Evolutionary conservation across 768 basidiomycete species (phyloP).

Genomic region (Kwoniella shandongensis): DNA sequence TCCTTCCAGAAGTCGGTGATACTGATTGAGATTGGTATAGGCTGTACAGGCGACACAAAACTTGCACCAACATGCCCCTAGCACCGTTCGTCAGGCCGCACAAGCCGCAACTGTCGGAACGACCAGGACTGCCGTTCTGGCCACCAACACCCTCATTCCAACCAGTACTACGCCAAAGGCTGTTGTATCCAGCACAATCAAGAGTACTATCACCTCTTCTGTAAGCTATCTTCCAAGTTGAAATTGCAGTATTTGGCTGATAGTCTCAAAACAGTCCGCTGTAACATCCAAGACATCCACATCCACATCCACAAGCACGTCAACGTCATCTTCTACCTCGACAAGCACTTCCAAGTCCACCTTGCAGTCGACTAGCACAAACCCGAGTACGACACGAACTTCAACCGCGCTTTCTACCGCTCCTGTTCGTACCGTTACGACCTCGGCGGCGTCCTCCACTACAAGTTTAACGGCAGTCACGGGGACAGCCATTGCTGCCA

Average conservation of each 20-base stretch:
- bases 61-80: no score
- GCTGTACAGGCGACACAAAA: conserved; percentile 4
- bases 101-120: conserved; percentile 28
- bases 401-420: conserved; percentile 11
- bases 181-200: conserved; percentile 4
- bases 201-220: conserved; percentile 7
- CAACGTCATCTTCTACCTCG: conserved; percentile 13
- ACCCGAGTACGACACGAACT: conserved; percentile 1
- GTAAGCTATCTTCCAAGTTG: conserved; percentile 1
- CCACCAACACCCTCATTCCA: conserved; percentile 11
- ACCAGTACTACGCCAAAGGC: conserved; percentile 14
- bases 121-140: conserved; percentile 12
- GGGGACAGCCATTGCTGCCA: conserved; percentile 13
- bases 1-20: no score
- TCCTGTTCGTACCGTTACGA: conserved; percentile 16
- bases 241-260: no score
- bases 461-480: conserved; percentile 12
- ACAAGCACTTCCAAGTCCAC: conserved; percentile 8
- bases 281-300: conserved; percentile 15
- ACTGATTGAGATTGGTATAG: conserved; percentile 4
- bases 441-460: neutral
- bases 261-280: no score
- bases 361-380: neutral
- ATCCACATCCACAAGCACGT: conserved; percentile 6
- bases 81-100: conserved; percentile 17